Conservation (phyloP, 495 filamentous ascomycete species). For the Annulohypoxylon maeteangense region DNA sequence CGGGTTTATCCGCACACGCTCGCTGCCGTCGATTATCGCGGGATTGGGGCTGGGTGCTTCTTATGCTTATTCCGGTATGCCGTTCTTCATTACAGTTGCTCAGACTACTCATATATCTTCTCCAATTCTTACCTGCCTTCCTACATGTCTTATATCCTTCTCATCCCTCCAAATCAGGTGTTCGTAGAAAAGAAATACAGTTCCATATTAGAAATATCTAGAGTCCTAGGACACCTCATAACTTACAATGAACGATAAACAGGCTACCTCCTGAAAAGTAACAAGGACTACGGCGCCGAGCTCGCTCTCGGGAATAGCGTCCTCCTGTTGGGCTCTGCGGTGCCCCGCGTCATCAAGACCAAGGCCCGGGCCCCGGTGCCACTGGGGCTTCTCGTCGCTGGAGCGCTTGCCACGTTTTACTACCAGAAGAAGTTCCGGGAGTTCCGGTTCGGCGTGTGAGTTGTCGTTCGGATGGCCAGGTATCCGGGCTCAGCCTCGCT, state of each 20-base stretch:
- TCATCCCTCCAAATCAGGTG: not conserved
- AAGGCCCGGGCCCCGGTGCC: slow-evolving; percentile 39
- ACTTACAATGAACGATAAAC: not conserved
- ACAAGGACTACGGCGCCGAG: slow-evolving; percentile 45
- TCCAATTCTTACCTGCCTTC: not conserved
- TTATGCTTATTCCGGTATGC: slow-evolving; percentile 39
- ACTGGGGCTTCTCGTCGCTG: slow-evolving; percentile 26
- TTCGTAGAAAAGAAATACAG: not conserved
- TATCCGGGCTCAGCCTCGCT: not conserved
- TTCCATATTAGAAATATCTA: not conserved
- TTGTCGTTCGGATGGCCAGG: not conserved
- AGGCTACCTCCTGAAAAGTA: slow-evolving; percentile 42
- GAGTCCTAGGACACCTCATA: not conserved
- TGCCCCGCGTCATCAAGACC: slow-evolving; percentile 39
- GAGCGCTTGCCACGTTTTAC: slow-evolving; percentile 39
- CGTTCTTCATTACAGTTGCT: not conserved
- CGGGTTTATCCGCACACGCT: slow-evolving; percentile 30
- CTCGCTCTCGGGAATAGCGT: slow-evolving; percentile 42
- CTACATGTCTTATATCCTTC: not conserved
- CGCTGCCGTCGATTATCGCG: slow-evolving; percentile 35
- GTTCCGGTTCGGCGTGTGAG: slow-evolving; percentile 36
- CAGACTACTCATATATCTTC: not conserved
- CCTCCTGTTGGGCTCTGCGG: slow-evolving; percentile 33
- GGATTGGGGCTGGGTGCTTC: slow-evolving; percentile 38
- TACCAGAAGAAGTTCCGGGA: slow-evolving; percentile 43